phyloP scores from a whole-genome alignment of 192 early-diverging fungal genomes.

The Entophlyctis luteolus region DNA sequence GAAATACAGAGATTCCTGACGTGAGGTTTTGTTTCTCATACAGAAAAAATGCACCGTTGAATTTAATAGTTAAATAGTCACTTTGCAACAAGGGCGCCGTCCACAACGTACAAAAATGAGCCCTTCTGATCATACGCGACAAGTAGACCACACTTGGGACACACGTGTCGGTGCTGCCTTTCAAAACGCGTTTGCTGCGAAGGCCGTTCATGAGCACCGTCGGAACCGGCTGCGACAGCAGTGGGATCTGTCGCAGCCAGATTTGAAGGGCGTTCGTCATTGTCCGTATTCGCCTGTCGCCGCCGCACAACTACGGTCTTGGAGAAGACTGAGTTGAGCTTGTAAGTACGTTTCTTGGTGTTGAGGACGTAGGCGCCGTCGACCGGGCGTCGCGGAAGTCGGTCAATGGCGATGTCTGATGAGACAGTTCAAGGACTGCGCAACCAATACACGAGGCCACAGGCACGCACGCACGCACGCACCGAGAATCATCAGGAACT shows the following conservation, averaged over 20 bases:
- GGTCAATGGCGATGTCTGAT: constrained; percentile 5
- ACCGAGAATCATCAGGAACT: constrained; percentile 32
- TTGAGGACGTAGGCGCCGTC: constrained; percentile 33
- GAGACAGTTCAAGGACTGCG: background rate
- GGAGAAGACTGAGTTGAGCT: constrained; percentile 20
- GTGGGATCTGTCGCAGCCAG: too few relatives aligned
- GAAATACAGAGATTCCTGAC: too few relatives aligned
- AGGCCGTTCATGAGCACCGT: background rate
- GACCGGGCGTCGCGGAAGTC: constrained; percentile 17
- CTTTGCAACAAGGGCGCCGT: constrained; percentile 20
- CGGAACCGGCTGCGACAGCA: background rate
- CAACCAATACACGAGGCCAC: background rate
- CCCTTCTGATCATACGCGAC: constrained; percentile 26
- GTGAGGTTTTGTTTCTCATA: too few relatives aligned
- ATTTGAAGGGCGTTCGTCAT: too few relatives aligned
- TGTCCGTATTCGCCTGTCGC: background rate
- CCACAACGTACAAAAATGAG: constrained; percentile 16
- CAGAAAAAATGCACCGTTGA: too few relatives aligned
- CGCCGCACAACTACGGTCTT: constrained; percentile 16
- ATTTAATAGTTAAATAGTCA: background rate
- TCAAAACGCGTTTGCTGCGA: background rate
- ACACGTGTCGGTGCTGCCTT: constrained; percentile 18
- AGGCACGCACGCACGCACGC: background rate
- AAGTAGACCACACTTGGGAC: constrained; percentile 21
- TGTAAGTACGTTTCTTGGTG: constrained; percentile 29